Conservation (phyloP, 2,329 filamentous ascomycete species). For the Trichoderma oligosporum region DNA sequence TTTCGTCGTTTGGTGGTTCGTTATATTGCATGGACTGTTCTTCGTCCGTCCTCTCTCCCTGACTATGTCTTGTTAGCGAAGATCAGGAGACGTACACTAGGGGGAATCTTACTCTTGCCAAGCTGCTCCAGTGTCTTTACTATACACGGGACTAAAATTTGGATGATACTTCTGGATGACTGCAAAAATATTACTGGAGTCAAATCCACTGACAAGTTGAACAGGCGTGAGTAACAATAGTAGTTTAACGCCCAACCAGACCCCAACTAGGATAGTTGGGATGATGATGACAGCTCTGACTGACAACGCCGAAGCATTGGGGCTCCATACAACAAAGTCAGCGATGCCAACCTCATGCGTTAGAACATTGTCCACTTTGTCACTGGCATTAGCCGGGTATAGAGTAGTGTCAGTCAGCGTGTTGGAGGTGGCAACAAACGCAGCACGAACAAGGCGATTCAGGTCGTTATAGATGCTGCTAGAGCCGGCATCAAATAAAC, state of each 20-base stretch:
- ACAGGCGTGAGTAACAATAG: neutral
- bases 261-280: neutral
- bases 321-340: neutral
- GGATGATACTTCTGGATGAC: neutral
- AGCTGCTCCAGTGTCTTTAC: neutral
- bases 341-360: neutral
- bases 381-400: neutral
- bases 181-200: neutral
- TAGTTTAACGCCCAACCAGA: neutral
- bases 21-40: no score
- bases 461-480: conserved; percentile 3
- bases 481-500: neutral
- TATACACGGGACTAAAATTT: neutral
- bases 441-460: neutral
- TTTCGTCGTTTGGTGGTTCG: neutral
- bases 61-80: neutral
- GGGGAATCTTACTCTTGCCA: neutral
- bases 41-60: no score
- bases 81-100: neutral
- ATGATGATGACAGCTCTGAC: neutral
- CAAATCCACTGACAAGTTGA: neutral
- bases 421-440: conserved; percentile 1
- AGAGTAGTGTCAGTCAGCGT: neutral
- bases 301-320: neutral
- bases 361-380: neutral